Evolutionary conservation across 2,329 filamentous ascomycete species (phyloP).

Genomic region (Thielaviopsis populi): DNA sequence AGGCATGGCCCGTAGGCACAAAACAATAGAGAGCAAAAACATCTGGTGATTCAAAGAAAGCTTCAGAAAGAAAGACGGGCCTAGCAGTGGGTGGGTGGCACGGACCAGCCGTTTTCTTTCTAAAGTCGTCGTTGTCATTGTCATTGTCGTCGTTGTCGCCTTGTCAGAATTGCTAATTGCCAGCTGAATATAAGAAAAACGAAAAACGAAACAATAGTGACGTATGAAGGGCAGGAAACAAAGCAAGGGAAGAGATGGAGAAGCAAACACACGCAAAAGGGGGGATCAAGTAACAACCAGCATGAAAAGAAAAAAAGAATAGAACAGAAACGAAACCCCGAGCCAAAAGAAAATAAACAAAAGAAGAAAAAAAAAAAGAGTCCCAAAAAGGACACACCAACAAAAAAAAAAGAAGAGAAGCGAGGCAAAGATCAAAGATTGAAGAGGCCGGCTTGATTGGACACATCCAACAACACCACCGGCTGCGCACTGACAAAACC

Average conservation of each 20-base stretch:
- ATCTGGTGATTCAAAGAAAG: no score
- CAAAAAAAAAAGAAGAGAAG: constrained; percentile 17
- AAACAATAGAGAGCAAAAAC: no score
- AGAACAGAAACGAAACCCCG: background rate
- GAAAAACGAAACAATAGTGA: constrained; percentile 20
- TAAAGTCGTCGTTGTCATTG: no score
- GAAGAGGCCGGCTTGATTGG: background rate
- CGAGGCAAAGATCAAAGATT: constrained; percentile 5
- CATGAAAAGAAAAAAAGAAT: background rate
- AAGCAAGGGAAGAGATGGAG: background rate
- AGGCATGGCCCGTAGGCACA: no score
- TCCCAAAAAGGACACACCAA: constrained; percentile 13
- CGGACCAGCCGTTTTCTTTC: no score
- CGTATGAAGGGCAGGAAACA: constrained; percentile 20
- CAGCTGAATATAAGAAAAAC: constrained; percentile 3
- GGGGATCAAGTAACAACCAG: constrained; percentile 9
- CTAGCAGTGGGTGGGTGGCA: no score
- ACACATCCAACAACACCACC: background rate
- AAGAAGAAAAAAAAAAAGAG: background rate
- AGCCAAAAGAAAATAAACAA: constrained; percentile 4
- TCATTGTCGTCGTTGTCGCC: no score
- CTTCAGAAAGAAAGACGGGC: no score
- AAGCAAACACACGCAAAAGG: constrained; percentile 11
- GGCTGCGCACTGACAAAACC: background rate
- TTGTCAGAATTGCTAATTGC: background rate